A percentile compares a stretch with the other conserved stretches of the same genome.
Evolutionary conservation across 768 basidiomycete genomes (phyloP).

Genomic region (Kwoniella dendrophila): DNA sequence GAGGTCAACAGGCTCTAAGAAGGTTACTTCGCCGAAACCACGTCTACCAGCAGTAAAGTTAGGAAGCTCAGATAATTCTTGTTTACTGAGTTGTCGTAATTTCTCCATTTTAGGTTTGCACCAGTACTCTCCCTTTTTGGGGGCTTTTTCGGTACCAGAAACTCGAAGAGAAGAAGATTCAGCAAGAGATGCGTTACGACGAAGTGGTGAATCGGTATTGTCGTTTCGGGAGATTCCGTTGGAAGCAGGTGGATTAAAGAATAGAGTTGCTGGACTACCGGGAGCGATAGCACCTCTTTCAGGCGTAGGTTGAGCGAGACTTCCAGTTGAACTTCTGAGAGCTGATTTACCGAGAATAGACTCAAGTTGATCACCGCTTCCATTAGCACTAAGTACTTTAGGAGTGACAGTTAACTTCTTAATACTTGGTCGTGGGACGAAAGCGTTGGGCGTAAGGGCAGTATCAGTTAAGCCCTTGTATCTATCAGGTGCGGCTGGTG

Average conservation of each 20-base stretch:
- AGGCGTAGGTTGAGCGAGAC: constrained; percentile 30
- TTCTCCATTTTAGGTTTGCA: constrained; percentile 74
- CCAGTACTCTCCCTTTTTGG: constrained; percentile 83
- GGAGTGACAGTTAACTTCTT: constrained; percentile 91
- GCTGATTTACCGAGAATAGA: constrained; percentile 48
- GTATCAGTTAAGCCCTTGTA: constrained; percentile 64
- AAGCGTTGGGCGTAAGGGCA: constrained; percentile 68
- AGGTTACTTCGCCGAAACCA: constrained; percentile 82
- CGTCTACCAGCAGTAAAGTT: constrained; percentile 86
- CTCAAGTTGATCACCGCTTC: constrained; percentile 42
- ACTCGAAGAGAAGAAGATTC: constrained; percentile 24
- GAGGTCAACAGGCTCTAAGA: constrained; percentile 78
- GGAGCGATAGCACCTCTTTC: constrained; percentile 24
- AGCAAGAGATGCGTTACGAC: constrained; percentile 9
- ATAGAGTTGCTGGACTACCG: constrained; percentile 24
- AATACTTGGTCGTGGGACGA: constrained; percentile 73
- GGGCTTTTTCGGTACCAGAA: constrained; percentile 38
- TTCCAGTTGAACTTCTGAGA: constrained; percentile 30
- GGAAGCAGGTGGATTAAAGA: constrained; percentile 26
- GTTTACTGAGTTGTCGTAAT: constrained; percentile 71
- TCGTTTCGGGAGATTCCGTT: constrained; percentile 23
- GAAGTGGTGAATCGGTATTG: constrained; percentile 23
- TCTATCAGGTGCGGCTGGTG: constrained; percentile 36
- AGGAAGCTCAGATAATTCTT: constrained; percentile 71
- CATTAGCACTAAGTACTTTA: constrained; percentile 60